Evolutionary conservation across 1,284 basidiomycete species (phyloP), one percentile per base, ranked within the genome.

Genomic region (Volvariella surrecta): DNA sequence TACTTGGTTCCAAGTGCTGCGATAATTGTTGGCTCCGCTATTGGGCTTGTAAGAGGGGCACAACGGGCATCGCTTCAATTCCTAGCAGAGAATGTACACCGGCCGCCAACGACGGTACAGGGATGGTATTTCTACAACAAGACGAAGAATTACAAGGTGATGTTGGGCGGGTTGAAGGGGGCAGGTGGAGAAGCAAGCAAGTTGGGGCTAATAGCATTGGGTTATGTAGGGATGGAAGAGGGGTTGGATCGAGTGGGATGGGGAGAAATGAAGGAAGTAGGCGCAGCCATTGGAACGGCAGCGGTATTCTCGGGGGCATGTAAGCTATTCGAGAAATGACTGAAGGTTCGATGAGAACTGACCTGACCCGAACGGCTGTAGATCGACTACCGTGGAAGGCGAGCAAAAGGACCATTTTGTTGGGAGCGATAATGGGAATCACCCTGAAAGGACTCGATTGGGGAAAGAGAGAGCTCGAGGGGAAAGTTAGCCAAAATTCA

Each of bases 121-220:
- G 89, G 89, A 52, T 92, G 89, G 89, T 92, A 91, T 59, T 83
- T 89, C 54, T 92, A 91, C 74, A 85, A 89, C 60, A 91, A 91
- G 70, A 90, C 88, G 32, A 92, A 91, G 63, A 92, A 92, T 66
- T 91, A 91, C 68, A 71, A 75, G 53, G 77, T 89, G 53, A 71
- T 89, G 58, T 72, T 80, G 50, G 82, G 74, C 1, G 88, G 74
- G n/a, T 57, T 90, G 56, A 76, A 74, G 53, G 79, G 74, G 18
- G 89, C 76, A 1, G 78, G 75, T 1, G 48, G 52, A 46, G 75
- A 86, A 39, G 82, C 74, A 2, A 51, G 60, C 39, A 72, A 69
- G 54, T 62, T 91, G 20, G 79, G 73, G 0, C 55, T 61, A 11
- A 64, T 77, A 34, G 81, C 72, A 34, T 50, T 73, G 31, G 74